Conservation (phyloP, 2,329 filamentous ascomycete genomes). For the Trichoderma simmonsii region DNA sequence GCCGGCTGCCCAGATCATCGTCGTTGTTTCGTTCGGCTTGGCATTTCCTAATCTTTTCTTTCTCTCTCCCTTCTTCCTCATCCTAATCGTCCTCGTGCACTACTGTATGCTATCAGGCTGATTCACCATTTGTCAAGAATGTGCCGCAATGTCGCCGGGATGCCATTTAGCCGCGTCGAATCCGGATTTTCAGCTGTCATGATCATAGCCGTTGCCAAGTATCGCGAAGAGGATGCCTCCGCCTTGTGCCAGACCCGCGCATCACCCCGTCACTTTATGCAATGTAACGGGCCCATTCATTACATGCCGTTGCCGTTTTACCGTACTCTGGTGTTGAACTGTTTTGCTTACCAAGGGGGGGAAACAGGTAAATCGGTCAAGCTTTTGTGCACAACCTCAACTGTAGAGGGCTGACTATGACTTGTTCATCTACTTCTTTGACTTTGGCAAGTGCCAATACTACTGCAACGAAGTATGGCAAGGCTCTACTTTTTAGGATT, state of each 20-base stretch:
- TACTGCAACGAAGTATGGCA: neutral
- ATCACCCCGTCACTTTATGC: neutral
- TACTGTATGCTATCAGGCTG: conserved; percentile 3
- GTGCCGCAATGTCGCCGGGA: neutral
- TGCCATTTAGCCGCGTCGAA: conserved; percentile 3
- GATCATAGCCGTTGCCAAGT: neutral
- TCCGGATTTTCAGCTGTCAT: neutral
- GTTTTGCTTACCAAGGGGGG: neutral
- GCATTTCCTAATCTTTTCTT: neutral
- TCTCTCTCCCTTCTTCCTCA: neutral
- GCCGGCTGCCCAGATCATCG: neutral
- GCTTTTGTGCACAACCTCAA: neutral
- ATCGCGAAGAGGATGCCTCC: neutral
- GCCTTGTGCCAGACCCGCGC: neutral
- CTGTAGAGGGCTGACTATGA: neutral
- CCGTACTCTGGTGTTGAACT: neutral
- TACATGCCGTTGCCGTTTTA: neutral
- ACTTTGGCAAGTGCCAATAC: neutral
- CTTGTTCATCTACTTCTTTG: neutral
- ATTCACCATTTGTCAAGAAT: neutral
- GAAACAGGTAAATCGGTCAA: neutral
- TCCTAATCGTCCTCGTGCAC: neutral
- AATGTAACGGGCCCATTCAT: conserved; percentile 7
- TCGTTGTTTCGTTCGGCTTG: neutral
- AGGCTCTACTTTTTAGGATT: neutral